phyloP scores from a whole-genome alignment of 805 yeast genomes.

The Wickerhamomyces silvicola region DNA sequence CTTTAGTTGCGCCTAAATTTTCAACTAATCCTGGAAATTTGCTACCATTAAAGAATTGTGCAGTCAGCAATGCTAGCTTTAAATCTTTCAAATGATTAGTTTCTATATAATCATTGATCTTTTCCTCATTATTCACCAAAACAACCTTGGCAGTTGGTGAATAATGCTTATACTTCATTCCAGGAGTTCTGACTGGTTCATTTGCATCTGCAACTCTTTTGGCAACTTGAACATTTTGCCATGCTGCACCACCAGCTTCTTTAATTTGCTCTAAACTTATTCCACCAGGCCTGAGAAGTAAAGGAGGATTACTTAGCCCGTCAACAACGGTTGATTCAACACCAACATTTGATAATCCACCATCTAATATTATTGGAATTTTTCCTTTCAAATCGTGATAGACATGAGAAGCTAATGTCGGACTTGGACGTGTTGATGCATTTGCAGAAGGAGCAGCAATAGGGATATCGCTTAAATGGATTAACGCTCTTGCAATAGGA shows the following conservation, averaged over 20 bases:
- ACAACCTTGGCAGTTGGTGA: conserved; percentile 85
- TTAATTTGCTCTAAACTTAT: conserved; percentile 72
- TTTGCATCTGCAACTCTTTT: conserved; percentile 55
- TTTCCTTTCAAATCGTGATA: conserved; percentile 69
- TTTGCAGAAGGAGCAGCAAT: conserved; percentile 98
- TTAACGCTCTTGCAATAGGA: conserved; percentile 85
- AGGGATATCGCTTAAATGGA: conserved; percentile 78
- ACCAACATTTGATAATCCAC: conserved; percentile 85
- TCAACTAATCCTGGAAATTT: conserved; percentile 19
- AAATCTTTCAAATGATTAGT: conserved; percentile 16
- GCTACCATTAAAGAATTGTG: conserved; percentile 21
- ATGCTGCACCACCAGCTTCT: conserved; percentile 54
- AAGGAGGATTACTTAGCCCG: conserved; percentile 80
- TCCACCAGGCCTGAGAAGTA: conserved; percentile 92
- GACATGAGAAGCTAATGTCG: conserved; percentile 85
- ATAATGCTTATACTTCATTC: conserved; percentile 96
- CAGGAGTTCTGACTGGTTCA: conserved; percentile 87
- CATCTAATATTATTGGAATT: conserved; percentile 83
- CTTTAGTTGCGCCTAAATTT: conserved; percentile 36
- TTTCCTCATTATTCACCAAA: conserved; percentile 41
- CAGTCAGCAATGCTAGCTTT: conserved; percentile 48
- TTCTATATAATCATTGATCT: conserved; percentile 23
- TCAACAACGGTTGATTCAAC: conserved; percentile 93
- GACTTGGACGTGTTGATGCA: conserved; percentile 92
- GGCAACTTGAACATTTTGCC: conserved; percentile 62